Evolutionary conservation across 768 basidiomycete species (phyloP), one percentile per base, ranked within the genome.

Genomic region (Galerina marginata): DNA sequence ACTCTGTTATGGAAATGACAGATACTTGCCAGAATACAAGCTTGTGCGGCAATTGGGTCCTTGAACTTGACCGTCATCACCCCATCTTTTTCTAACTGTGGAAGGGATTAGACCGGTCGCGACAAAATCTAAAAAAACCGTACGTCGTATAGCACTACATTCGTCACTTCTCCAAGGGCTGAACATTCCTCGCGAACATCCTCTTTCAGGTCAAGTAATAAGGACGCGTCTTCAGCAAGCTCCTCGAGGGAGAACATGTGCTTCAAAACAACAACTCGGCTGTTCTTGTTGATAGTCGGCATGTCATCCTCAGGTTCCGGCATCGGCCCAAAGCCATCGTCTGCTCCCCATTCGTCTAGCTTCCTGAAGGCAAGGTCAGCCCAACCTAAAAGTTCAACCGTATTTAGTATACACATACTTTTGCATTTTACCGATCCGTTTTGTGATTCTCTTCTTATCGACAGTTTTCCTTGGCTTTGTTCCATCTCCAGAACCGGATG

Each of bases 31-130:
- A 94, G 60, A 16, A 99, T 79, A 67, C 96, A 99, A 4, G 95
- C 96, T 73, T 96, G 90, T 4, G 97, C 97, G 59, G 93, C 87
- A n/a, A 96, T 66, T 12, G 92, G 84, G 68, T 98, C 96, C 58
- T 88, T 88, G 80, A 98, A 99, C 67, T 98, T 97, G 62, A 99
- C 89, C 0, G 95, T 96, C 87, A 99, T 98, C 62, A 99, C 76
- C 3, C 97, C 96, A 39, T 96, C 94, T 37, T 86, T 76, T 73
- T 99, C 97, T 81, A 90, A 87, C 95, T 99, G 47, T 37, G 3
- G 43, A 60, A 20, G 43, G 9, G 5, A 46, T 38, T 42, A 20
- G 12, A 57, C 23, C 53, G 58, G 6, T 10, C n/a, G 46, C n/a
- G 20, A 29, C 44, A 25, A 39, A 56, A 54, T 15, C 46, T 2